These are phyloP conservation scores for Tilletia horrida DNA, from an alignment of 1,284 basidiomycete genomes.

Conservation along the genomic window DNA sequence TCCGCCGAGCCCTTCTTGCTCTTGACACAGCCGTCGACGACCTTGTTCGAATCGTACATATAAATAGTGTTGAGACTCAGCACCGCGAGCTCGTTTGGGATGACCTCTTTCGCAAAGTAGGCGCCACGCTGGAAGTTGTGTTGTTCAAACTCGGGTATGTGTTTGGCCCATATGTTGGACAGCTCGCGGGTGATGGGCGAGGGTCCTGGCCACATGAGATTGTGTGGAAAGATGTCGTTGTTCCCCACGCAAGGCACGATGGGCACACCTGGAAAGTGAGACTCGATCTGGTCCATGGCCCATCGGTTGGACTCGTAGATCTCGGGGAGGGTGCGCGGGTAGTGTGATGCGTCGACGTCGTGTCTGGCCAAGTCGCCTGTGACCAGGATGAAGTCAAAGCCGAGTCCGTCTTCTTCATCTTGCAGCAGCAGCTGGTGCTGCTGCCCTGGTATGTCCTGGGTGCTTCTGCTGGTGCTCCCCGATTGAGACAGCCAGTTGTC, in stretches of 20 bases:
- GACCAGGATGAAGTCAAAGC: constrained; percentile 79
- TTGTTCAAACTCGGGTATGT: constrained; percentile 75
- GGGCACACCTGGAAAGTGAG: constrained; percentile 72
- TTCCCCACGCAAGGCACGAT: constrained; percentile 79
- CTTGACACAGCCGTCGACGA: constrained; percentile 58
- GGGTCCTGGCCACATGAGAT: constrained; percentile 64
- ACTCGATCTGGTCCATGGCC: constrained; percentile 69
- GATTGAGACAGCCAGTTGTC: constrained; percentile 66
- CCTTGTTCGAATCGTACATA: constrained; percentile 87
- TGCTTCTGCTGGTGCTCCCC: not conserved
- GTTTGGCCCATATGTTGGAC: constrained; percentile 72
- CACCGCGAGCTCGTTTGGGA: constrained; percentile 72
- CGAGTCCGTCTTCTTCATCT: constrained; percentile 49
- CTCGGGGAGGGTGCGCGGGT: constrained; percentile 73
- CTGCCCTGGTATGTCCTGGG: no score
- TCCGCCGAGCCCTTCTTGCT: constrained; percentile 24
- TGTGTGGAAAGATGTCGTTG: constrained; percentile 56
- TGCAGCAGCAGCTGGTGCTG: no score
- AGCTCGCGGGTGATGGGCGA: constrained; percentile 70
- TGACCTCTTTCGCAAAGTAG: constrained; percentile 78
- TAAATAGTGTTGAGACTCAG: constrained; percentile 88
- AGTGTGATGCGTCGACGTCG: constrained; percentile 73
- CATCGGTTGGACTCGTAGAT: constrained; percentile 73
- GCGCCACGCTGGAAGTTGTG: constrained; percentile 64
- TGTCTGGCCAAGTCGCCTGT: constrained; percentile 90